phyloP scores from a whole-genome alignment of 345 rosid species.

The Citrus cavaleriei region DNA sequence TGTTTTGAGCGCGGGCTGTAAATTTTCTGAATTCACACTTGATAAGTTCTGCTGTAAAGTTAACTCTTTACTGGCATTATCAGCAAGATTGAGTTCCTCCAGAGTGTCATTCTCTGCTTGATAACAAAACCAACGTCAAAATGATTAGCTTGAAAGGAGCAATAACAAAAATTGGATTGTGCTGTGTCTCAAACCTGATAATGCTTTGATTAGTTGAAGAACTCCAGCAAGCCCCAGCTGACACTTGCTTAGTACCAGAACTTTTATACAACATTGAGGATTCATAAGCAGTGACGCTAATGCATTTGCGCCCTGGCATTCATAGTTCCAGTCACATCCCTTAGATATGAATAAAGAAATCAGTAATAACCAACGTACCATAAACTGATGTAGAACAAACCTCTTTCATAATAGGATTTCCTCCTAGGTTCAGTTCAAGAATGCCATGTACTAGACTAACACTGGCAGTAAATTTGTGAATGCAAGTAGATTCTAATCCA shows the following conservation, averaged over 20 bases:
- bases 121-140: neutral
- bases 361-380: neutral
- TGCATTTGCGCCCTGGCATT: conserved; percentile 66
- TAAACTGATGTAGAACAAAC: conserved; percentile 35
- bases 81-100: conserved; percentile 75
- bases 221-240: conserved; percentile 66
- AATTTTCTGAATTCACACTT: conserved; percentile 20
- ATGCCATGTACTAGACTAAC: conserved; percentile 41
- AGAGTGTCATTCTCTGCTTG: conserved; percentile 57
- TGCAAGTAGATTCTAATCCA: conserved; percentile 45
- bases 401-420: conserved; percentile 68
- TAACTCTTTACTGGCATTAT: conserved; percentile 38
- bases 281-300: conserved; percentile 54
- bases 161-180: neutral
- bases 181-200: conserved; percentile 49
- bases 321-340: conserved; percentile 18
- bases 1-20: conserved; percentile 15
- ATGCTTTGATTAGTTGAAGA: conserved; percentile 63
- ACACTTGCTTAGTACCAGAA: conserved; percentile 65
- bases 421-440: conserved; percentile 69
- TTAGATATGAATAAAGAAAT: neutral
- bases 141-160: neutral
- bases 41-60: conserved; percentile 7
- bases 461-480: conserved; percentile 34
- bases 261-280: conserved; percentile 58